Evolutionary conservation across 2,329 filamentous ascomycete genomes (phyloP).

Genomic region (Pseudogymnoascus pannorum): DNA sequence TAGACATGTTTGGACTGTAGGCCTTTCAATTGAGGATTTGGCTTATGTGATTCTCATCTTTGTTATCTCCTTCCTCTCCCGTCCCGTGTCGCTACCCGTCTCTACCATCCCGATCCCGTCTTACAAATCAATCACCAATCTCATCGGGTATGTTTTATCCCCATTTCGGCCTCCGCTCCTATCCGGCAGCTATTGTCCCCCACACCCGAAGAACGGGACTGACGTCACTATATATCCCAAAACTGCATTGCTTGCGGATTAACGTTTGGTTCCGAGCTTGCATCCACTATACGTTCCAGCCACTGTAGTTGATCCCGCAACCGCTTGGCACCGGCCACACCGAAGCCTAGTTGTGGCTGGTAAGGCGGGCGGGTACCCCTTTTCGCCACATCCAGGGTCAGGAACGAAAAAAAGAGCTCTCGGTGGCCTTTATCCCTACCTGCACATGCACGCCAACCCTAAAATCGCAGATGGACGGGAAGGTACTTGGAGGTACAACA

Average conservation of each 20-base stretch:
- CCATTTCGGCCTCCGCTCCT: background rate
- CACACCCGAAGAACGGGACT: background rate
- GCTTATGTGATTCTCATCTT: background rate
- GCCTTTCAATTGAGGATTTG: slow-evolving; percentile 2
- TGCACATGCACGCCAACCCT: slow-evolving; percentile 4
- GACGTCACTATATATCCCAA: background rate
- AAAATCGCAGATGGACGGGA: background rate
- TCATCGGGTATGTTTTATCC: background rate
- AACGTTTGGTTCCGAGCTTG: background rate
- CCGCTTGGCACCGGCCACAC: background rate
- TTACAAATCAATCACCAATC: background rate
- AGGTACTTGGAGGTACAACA: background rate
- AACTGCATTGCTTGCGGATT: background rate
- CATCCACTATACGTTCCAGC: background rate
- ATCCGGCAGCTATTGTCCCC: background rate
- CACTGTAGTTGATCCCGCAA: background rate
- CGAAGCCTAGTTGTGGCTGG: background rate
- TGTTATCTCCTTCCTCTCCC: background rate
- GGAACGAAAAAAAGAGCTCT: background rate
- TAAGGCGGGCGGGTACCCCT: background rate
- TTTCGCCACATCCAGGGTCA: slow-evolving; percentile 3
- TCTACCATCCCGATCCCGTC: background rate
- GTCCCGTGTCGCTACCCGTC: background rate
- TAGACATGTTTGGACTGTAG: background rate
- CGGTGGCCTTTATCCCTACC: background rate